A percentile compares a stretch with the other conserved stretches of the same genome.
Conservation (phyloP, 2,329 filamentous ascomycete genomes). For the Verruconis gallopava region DNA sequence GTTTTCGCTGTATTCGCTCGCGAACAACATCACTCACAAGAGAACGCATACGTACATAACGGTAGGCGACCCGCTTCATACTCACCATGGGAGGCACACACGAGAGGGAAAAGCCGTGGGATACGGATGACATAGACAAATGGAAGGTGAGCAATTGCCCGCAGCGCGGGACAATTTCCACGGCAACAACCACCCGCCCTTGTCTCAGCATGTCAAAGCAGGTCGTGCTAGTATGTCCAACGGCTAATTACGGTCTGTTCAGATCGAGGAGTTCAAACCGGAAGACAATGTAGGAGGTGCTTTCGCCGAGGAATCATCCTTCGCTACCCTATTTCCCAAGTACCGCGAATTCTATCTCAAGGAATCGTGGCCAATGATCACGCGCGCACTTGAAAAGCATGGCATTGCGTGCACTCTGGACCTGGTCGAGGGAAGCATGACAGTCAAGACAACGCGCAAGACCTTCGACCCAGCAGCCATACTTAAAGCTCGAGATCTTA, state of each 20-base stretch:
- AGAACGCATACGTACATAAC: no score
- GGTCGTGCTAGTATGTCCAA: neutral
- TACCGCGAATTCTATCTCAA: slow-evolving; percentile 91
- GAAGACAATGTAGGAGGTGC: slow-evolving; percentile 76
- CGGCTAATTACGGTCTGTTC: no score
- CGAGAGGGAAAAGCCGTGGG: slow-evolving; percentile 85
- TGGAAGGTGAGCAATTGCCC: slow-evolving; percentile 52
- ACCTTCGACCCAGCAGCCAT: slow-evolving; percentile 88
- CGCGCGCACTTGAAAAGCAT: slow-evolving; percentile 69
- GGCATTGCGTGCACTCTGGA: slow-evolving; percentile 88
- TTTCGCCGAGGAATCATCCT: slow-evolving; percentile 71
- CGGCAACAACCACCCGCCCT: slow-evolving; percentile 1
- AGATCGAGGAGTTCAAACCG: slow-evolving; percentile 71
- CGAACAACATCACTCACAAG: no score
- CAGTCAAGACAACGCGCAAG: slow-evolving; percentile 84
- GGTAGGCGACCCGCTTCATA: neutral
- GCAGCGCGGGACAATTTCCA: neutral
- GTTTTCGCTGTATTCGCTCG: no score
- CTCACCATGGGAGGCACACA: slow-evolving; percentile 70
- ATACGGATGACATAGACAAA: slow-evolving; percentile 93
- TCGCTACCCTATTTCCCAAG: slow-evolving; percentile 68
- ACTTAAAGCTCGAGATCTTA: slow-evolving; percentile 83
- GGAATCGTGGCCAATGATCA: slow-evolving; percentile 86
- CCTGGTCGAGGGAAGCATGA: slow-evolving; percentile 92
- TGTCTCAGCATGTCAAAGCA: neutral